Evolutionary conservation across 768 basidiomycete genomes (phyloP).

Genomic region (Suillus luteus): DNA sequence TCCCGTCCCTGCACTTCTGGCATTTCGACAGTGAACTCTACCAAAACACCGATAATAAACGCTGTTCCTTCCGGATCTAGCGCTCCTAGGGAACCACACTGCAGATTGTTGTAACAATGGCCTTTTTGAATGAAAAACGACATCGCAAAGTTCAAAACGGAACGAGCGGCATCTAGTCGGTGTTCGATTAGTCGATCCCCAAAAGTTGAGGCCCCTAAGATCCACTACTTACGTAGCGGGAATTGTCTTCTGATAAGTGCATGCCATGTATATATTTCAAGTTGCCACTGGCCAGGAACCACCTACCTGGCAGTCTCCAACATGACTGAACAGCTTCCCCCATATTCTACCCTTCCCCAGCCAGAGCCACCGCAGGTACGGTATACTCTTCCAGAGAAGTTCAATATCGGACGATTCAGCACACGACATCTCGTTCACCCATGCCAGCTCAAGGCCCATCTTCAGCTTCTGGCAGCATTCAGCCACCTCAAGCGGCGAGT

Average conservation of each 20-base stretch:
- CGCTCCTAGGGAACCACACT: no score
- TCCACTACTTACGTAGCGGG: no score
- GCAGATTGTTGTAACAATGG: no score
- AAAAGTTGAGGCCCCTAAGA: no score
- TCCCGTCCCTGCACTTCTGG: neutral
- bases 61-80: no score
- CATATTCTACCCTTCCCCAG: conserved; percentile 58
- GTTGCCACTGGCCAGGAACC: neutral
- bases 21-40: neutral
- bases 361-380: conserved; percentile 11
- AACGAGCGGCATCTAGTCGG: no score
- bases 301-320: neutral
- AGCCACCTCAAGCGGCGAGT: conserved; percentile 24
- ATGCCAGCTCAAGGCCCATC: conserved; percentile 33
- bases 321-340: conserved; percentile 65
- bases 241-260: neutral
- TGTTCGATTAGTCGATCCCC: no score
- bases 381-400: conserved; percentile 21
- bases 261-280: neutral
- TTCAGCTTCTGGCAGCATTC: conserved; percentile 32
- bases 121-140: no score
- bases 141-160: no score
- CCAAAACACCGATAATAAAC: neutral
- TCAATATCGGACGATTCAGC: conserved; percentile 13
- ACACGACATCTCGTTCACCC: conserved; percentile 22